Evolutionary conservation across 2,329 filamentous ascomycete species (phyloP).

Genomic region (Cordyceps javanica): DNA sequence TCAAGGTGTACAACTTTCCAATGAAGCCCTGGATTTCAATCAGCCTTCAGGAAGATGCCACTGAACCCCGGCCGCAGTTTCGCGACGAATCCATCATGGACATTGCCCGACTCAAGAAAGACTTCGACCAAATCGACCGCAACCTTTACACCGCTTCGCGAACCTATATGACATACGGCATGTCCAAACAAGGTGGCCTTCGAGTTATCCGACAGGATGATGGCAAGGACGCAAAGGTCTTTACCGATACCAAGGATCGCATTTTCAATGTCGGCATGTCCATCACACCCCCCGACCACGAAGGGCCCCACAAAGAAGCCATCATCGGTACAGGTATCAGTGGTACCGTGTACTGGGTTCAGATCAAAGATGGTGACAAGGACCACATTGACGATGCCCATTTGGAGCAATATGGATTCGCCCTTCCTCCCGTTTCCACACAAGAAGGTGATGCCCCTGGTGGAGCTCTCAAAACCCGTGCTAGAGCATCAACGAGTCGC

Average conservation of each 20-base stretch:
- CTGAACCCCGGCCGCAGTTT: slow-evolving; percentile 56
- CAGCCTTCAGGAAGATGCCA: slow-evolving; percentile 55
- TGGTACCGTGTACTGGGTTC: slow-evolving; percentile 93
- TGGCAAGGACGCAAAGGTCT: slow-evolving; percentile 84
- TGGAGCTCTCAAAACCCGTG: slow-evolving; percentile 90
- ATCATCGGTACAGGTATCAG: slow-evolving; percentile 91
- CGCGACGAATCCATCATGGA: slow-evolving; percentile 80
- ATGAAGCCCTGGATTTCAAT: slow-evolving; percentile 96
- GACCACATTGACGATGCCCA: slow-evolving; percentile 74
- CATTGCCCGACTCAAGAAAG: slow-evolving; percentile 91
- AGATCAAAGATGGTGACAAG: slow-evolving; percentile 68
- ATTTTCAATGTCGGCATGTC: slow-evolving; percentile 92
- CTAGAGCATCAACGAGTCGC: slow-evolving; percentile 81
- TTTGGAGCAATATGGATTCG: slow-evolving; percentile 78
- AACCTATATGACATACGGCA: slow-evolving; percentile 88
- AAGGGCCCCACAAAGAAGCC: slow-evolving; percentile 61
- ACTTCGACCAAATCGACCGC: slow-evolving; percentile 95
- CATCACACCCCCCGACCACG: slow-evolving; percentile 52
- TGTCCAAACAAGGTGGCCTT: slow-evolving; percentile 88
- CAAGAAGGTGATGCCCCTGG: slow-evolving; percentile 88
- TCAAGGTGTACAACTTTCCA: slow-evolving; percentile 90
- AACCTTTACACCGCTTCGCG: slow-evolving; percentile 85
- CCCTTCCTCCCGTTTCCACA: slow-evolving; percentile 78
- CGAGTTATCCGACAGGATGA: slow-evolving; percentile 92
- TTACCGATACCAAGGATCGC: slow-evolving; percentile 84